Percentiles rank a stretch among this genome's conserved stretches.
Conservation (phyloP, 2,329 filamentous ascomycete genomes). For the Ophiocordyceps camponoti-leonardi region DNA sequence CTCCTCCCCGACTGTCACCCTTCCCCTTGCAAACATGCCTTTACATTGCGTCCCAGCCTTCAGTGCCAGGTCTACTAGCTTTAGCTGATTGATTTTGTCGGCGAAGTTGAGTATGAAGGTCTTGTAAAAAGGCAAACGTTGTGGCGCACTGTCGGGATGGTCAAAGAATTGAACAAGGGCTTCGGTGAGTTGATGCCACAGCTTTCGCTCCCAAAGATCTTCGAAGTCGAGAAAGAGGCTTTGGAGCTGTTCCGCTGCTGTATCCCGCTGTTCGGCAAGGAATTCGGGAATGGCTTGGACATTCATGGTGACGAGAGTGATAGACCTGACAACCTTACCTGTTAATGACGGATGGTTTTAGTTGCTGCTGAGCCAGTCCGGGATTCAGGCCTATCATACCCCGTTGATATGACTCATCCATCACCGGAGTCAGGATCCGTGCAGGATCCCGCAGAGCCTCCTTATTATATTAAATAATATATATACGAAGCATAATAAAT, state of each 20-base stretch:
- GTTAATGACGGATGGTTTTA: no score
- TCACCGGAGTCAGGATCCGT: no score
- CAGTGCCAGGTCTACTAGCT: slow-evolving; percentile 81
- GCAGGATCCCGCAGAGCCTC: no score
- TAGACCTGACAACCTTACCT: no score
- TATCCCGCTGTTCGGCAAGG: slow-evolving; percentile 75
- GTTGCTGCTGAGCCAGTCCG: no score
- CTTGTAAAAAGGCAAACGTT: slow-evolving; percentile 83
- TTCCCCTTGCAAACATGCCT: slow-evolving; percentile 32
- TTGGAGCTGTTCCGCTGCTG: slow-evolving; percentile 75
- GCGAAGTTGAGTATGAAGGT: slow-evolving; percentile 91
- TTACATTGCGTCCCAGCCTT: slow-evolving; percentile 73
- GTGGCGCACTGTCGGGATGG: slow-evolving; percentile 59
- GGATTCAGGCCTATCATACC: no score
- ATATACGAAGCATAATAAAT: no score
- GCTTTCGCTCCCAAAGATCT: slow-evolving; percentile 93
- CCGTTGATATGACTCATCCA: no score
- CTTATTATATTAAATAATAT: no score
- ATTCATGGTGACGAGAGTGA: slow-evolving; percentile 41
- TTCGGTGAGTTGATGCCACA: slow-evolving; percentile 98
- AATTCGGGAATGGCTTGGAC: slow-evolving; percentile 81
- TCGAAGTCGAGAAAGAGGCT: slow-evolving; percentile 81
- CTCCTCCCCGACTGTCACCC: no score
- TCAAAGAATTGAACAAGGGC: slow-evolving; percentile 78
- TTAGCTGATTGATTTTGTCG: slow-evolving; percentile 97